Base-by-base conservation (phyloP, 257 asterid genomes). In the Nicotiana undulata region DNA sequence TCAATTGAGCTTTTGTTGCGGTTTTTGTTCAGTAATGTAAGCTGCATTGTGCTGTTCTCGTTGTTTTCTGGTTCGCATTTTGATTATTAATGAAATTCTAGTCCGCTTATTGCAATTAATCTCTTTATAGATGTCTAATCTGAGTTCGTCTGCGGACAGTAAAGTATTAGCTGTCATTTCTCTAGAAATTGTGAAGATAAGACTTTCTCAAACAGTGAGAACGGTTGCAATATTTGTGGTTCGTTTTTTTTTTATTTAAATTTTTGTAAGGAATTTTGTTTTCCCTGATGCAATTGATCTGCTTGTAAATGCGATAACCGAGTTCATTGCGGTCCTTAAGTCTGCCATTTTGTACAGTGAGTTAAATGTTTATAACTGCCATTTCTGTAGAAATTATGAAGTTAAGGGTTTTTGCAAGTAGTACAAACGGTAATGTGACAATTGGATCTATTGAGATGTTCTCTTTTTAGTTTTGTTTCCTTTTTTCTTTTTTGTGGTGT, bases 1-100 rank as follows among this genome's bases (percentile, higher is more conserved):
- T 15, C 10, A 59, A 72, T 63, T 78, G 5, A 16, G n/a, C n/a
- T 79, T 60, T 79, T 15, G 10, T 40, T 40, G 65, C 24, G 40
- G 18, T 28, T 59, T 44, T 44, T 16, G 12, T 61, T 16, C 17
- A 60, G 75, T 44, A 6, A 9, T 3, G 4, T 44, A 28, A 7
- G 58, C 81, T 63, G 40, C 81, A 60, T 79, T 61, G 46, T 76
- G 80, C 49, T 76, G 51, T 29, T 76, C 24, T 16, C 13, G 11
- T 20, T 37, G 18, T 77, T 20, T 77, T 60, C 8, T 58, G 15
- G 59, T 4, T 18, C 46, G 0, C 16, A 17, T 3, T 65, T 32
- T 65, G 9, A 37, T 65, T 32, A 32, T 66, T 9, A 6, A 17
- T 66, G 75, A 26, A 66, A 20, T 34, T 66, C 49, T 9, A 40